Evolutionary conservation across 345 rosid genomes (phyloP).

Genomic region (Pseudoturritis turrita): DNA sequence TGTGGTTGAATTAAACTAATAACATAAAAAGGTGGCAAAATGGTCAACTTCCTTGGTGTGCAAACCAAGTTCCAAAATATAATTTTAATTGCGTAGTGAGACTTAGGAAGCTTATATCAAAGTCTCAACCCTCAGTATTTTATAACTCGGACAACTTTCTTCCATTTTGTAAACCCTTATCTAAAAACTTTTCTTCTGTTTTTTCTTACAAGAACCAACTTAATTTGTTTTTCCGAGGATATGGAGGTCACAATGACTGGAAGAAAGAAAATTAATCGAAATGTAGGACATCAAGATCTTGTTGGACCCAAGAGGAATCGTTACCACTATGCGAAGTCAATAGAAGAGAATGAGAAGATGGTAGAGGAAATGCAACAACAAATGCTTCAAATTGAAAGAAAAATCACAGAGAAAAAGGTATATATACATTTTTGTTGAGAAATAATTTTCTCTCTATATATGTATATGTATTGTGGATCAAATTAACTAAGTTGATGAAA

Average conservation of each 20-base stretch:
- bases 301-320: background rate
- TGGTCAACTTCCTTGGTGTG: slow-evolving; percentile 21
- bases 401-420: background rate
- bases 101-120: background rate
- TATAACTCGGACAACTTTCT: background rate
- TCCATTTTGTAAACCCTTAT: background rate
- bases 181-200: background rate
- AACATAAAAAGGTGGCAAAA: background rate
- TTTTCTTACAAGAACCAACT: background rate
- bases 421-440: background rate
- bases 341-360: slow-evolving; percentile 7
- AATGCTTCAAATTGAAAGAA: background rate
- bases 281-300: background rate
- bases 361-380: slow-evolving; percentile 11
- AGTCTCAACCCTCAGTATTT: background rate
- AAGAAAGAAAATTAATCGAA: background rate
- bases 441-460: background rate
- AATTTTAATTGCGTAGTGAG: background rate
- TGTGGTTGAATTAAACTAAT: background rate
- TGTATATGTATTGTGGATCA: background rate
- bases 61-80: slow-evolving; percentile 1
- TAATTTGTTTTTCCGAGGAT: background rate
- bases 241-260: background rate
- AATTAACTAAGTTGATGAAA: background rate
- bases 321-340: background rate